Evolutionary conservation across 1,284 basidiomycete species (phyloP), one percentile per base, ranked within the genome.

Genomic region (Lignosus rhinocerotis): DNA sequence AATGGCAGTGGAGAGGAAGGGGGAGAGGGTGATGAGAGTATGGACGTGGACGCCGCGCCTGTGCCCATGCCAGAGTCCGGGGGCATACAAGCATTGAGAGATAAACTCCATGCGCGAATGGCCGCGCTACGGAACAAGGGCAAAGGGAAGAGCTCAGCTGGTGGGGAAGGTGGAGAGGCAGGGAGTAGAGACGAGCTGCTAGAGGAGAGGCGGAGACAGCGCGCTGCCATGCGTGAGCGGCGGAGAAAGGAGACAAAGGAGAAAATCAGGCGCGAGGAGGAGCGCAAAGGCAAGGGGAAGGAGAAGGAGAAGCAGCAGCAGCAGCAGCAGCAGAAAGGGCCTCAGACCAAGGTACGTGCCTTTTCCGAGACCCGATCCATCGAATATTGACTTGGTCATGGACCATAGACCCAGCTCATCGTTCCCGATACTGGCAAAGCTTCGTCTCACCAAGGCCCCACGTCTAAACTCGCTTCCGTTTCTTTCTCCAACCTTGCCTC

Each of bases 161-260:
- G 68, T 38, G 59, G 61, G 6, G 66, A 61, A 19, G 69, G 66
- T 11, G 75, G 74, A 8, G 82, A 83, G 62, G 77, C 82, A 14
- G 80, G 76, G n/a, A 85, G 84, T 64, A 85, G 83, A 68, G 94
- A 96, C 67, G 92, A 87, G 63, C 72, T 97, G 52, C 73, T 96
- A 56, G 91, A 93, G 67, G 90, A 93, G 72, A 80, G 90, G 54
- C 77, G 93, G 65, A 75, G 75, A 67, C 87, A 91, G 67, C 78
- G 93, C 10, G 93, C 89, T 1, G 85, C 88, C 41, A 81, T 96
- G 79, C 80, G 94, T 31, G 94, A 96, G 71, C 81, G 86, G 59
- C 77, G 94, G 64, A 74, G 94, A 70, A 90, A 89, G 70, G 90
- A 92, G 77, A 90, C 91, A 21, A 90, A 82, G 71, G 93, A 94